Base-by-base conservation (phyloP, 2,329 filamentous ascomycete species). In the Curvularia hawaiiensis region DNA sequence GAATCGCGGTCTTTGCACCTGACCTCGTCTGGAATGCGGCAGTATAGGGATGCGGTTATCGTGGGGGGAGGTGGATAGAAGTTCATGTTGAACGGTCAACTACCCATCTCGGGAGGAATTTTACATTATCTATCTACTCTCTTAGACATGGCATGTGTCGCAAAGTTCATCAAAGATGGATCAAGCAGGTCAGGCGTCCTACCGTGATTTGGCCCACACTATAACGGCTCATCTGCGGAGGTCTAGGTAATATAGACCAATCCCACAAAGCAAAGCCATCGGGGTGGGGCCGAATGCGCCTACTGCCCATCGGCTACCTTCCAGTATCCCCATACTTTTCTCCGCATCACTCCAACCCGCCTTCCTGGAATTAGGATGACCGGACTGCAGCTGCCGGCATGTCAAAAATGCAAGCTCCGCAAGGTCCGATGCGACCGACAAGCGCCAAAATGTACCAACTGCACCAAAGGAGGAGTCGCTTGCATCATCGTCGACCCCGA, bases 1-100 rank as follows among this genome's bases (percentile, higher is more conserved):
- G 76, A 75, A 1, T 60, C 54, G 20, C 52, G 51, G 20, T 57
- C 58, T 14, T 44, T 61, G 31, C 48, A 56, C 50, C 77, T 64
- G 14, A 75, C 54, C 1, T 71, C 59, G 18, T 77, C 71, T 1
- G 78, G 76, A 11, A 79, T 74, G 16, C 69, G 74, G 1, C 74
- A 57, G 33, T 76, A 72, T 3, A 79, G 43, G 33, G 75, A 65
- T 10, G 78, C 78, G 35, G 72, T 61, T 18, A 79, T 70, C 16
- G 58, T 61, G 0, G 66, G 72, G 3, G 75, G 75, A 4, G 67
- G 44, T 0, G 74, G 69, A 24, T 75, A 77, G 38, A 77, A 77
- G 40, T 78, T 77, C 75, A 76, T 77, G 24, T 40, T 50, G 50
- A 10, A 9, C 26, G 10, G 18, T 20, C n/a, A 30, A 28, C 26